Percentiles rank a stretch among this genome's conserved stretches.
These are phyloP conservation scores for Aspergillus pseudoterreus DNA, from an alignment of 2,329 filamentous ascomycete species.

Conservation along the genomic window DNA sequence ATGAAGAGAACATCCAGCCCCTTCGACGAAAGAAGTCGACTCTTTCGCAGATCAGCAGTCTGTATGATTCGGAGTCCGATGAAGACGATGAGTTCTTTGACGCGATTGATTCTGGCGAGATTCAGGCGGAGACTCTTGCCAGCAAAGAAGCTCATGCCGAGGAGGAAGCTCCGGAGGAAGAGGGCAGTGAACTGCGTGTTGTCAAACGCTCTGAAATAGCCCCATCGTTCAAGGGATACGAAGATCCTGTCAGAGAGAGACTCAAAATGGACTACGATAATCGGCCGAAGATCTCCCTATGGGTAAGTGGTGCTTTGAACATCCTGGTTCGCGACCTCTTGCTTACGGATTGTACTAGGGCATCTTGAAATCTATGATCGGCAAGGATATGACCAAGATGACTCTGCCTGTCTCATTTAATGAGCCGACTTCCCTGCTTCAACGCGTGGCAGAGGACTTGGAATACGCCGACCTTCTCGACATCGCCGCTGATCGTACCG, in stretches of 20 bases:
- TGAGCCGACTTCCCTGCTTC: slow-evolving; percentile 90
- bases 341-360: slow-evolving; percentile 51
- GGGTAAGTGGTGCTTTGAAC: slow-evolving; percentile 59
- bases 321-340: not conserved
- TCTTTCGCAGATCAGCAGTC: slow-evolving; percentile 66
- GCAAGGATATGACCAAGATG: slow-evolving; percentile 99
- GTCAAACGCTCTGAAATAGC: slow-evolving; percentile 62
- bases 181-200: slow-evolving; percentile 41
- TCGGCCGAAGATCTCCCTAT: slow-evolving; percentile 88
- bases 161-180: slow-evolving; percentile 43
- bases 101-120: slow-evolving; percentile 87
- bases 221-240: slow-evolving; percentile 81
- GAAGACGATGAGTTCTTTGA: slow-evolving; percentile 91
- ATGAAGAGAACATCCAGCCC: slow-evolving; percentile 6
- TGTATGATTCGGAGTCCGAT: slow-evolving; percentile 73
- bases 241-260: slow-evolving; percentile 74
- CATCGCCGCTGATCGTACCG: slow-evolving; percentile 74
- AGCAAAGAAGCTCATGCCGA: slow-evolving; percentile 44
- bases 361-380: slow-evolving; percentile 98
- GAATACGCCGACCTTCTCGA: slow-evolving; percentile 94
- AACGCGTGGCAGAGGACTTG: slow-evolving; percentile 96
- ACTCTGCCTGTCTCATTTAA: slow-evolving; percentile 97
- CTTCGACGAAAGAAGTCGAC: slow-evolving; percentile 60
- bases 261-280: slow-evolving; percentile 90
- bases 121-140: slow-evolving; percentile 65